These are phyloP conservation scores for Termitomyces sp. DNA, from an alignment of 768 basidiomycete species.

Conservation along the genomic window DNA sequence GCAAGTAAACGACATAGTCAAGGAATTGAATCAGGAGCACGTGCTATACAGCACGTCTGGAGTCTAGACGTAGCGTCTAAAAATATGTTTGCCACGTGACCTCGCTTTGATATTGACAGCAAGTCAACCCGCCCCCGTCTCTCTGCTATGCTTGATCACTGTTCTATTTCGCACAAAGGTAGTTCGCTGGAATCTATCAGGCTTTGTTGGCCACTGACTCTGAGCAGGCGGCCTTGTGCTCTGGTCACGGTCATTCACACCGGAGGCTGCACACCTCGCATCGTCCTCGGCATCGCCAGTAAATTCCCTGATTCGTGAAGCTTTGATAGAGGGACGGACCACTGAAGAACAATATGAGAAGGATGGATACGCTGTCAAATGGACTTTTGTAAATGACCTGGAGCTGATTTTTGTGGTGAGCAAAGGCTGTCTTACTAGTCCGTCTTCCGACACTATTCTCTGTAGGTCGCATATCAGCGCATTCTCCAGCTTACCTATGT, in stretches of 20 bases:
- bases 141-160: slow-evolving; percentile 81
- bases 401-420: slow-evolving; percentile 95
- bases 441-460: slow-evolving; percentile 1
- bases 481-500: slow-evolving; percentile 94
- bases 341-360: slow-evolving; percentile 85
- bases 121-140: not conserved
- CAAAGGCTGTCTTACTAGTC: slow-evolving; percentile 9
- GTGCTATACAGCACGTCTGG: too few relatives aligned
- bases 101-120: not conserved
- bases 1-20: too few relatives aligned
- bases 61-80: too few relatives aligned
- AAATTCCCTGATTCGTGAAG: slow-evolving; percentile 85
- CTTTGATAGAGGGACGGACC: slow-evolving; percentile 86
- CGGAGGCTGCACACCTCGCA: slow-evolving; percentile 68
- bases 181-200: slow-evolving; percentile 2
- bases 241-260: slow-evolving; percentile 95
- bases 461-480: slow-evolving; percentile 92
- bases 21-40: too few relatives aligned
- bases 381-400: slow-evolving; percentile 93
- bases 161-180: slow-evolving; percentile 95
- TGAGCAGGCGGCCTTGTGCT: slow-evolving; percentile 82
- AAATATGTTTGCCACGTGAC: not conserved
- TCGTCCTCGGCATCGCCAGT: slow-evolving; percentile 77
- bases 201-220: not conserved
- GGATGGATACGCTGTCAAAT: slow-evolving; percentile 91